These are phyloP conservation scores for Termitomyces sp. DNA, from an alignment of 768 basidiomycete species.

Conservation along the genomic window DNA sequence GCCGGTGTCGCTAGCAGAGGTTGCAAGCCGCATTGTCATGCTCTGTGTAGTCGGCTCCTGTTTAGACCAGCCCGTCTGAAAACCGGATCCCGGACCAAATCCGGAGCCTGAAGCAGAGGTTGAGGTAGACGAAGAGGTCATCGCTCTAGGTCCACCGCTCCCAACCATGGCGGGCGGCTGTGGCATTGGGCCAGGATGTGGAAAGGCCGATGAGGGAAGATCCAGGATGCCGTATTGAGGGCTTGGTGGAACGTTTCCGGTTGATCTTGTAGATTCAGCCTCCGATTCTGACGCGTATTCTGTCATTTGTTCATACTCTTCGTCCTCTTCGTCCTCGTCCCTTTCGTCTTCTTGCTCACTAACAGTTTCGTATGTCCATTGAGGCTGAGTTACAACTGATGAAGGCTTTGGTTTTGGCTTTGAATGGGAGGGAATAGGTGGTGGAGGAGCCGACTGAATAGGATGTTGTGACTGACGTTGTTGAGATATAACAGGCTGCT, in stretches of 20 bases:
- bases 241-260: conserved; percentile 16
- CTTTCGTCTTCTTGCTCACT: background rate
- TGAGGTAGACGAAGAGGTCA: background rate
- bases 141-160: background rate
- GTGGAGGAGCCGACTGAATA: conserved; percentile 4
- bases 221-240: conserved; percentile 46
- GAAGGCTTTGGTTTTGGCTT: conserved; percentile 5
- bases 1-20: background rate
- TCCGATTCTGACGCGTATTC: conserved; percentile 16
- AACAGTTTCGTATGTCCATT: background rate
- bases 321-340: conserved; percentile 2
- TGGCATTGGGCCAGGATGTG: conserved; percentile 10
- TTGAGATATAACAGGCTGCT: background rate
- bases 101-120: background rate
- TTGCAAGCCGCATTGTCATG: conserved; percentile 18
- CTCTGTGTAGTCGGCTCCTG: conserved; percentile 7
- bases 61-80: conserved; percentile 2
- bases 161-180: conserved; percentile 5
- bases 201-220: conserved; percentile 24
- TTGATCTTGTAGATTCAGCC: conserved; percentile 4
- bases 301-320: conserved; percentile 14
- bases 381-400: background rate
- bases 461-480: background rate
- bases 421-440: conserved; percentile 15
- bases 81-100: background rate